Percentiles rank a stretch among this genome's conserved stretches.
Evolutionary conservation across 2,329 filamentous ascomycete species (phyloP).

Genomic region (Arthrobotrys sinensis): DNA sequence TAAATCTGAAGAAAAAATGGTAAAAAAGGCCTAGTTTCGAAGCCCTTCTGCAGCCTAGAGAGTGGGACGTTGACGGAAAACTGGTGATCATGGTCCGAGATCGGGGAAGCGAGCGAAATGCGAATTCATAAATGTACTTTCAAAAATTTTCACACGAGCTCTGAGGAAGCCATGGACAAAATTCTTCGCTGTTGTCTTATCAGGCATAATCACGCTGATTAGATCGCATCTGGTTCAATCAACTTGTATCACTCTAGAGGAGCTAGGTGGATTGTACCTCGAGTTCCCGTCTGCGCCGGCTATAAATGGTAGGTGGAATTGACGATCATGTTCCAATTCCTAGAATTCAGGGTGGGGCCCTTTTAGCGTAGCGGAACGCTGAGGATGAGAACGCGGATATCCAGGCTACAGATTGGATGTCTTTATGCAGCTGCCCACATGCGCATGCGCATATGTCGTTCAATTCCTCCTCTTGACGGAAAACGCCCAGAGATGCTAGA

Average conservation of each 20-base stretch:
- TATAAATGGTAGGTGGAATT: conserved; percentile 25
- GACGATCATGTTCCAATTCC: conserved; percentile 12
- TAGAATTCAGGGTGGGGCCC: background rate
- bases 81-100: conserved; percentile 23
- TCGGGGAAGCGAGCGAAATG: conserved; percentile 18
- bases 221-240: conserved; percentile 52
- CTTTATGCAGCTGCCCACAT: conserved; percentile 41
- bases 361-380: background rate
- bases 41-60: conserved; percentile 32
- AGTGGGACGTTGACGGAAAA: conserved; percentile 7
- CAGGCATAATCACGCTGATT: conserved; percentile 30
- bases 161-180: background rate
- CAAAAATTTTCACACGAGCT: background rate
- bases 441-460: conserved; percentile 23
- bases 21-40: background rate
- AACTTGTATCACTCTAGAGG: conserved; percentile 30
- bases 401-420: conserved; percentile 20
- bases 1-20: background rate
- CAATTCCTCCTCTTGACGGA: conserved; percentile 4
- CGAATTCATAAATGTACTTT: conserved; percentile 1
- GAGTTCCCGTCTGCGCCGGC: conserved; percentile 29
- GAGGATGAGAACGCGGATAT: background rate
- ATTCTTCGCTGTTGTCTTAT: conserved; percentile 27
- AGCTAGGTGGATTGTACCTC: conserved; percentile 7
- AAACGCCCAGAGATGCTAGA: background rate